Percentiles rank a stretch among this genome's conserved stretches.
Evolutionary conservation across 768 basidiomycete genomes (phyloP).

Genomic region (Xerocomus spinulosus): DNA sequence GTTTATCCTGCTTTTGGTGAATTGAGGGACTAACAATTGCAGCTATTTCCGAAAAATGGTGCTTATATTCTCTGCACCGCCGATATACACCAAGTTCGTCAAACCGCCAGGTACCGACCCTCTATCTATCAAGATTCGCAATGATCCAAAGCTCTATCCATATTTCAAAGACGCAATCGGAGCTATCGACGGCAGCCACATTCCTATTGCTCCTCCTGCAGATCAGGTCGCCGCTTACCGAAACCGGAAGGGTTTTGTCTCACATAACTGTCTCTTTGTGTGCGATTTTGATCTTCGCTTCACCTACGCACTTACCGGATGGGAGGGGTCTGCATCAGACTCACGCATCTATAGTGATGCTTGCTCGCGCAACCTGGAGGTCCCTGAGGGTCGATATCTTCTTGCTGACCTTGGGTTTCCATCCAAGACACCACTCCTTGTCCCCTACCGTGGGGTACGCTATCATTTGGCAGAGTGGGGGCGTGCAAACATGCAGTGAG

Average conservation of each 20-base stretch:
- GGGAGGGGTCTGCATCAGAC: not conserved
- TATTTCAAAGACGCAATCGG: too few species aligned
- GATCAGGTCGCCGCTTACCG: not conserved
- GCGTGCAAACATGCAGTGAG: not conserved
- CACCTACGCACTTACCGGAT: not conserved
- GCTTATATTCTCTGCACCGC: too few species aligned
- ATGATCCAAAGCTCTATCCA: too few species aligned
- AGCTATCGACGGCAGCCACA: not conserved
- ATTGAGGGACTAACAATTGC: too few species aligned
- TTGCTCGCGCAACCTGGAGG: not conserved
- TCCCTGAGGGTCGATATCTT: not conserved
- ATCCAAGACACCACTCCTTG: constrained; percentile 18
- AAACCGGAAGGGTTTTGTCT: not conserved
- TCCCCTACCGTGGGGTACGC: constrained; percentile 34
- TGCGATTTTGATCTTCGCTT: not conserved
- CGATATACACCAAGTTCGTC: too few species aligned
- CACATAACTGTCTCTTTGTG: not conserved
- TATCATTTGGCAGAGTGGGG: constrained; percentile 38
- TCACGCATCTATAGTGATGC: not conserved
- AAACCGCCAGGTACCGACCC: too few species aligned
- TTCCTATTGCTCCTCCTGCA: not conserved
- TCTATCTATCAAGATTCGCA: too few species aligned
- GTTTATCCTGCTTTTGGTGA: too few species aligned
- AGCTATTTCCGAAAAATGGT: too few species aligned
- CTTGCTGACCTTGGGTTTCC: not conserved